Conservation (phyloP, 495 filamentous ascomycete species). For the Amorphotheca resinae region DNA sequence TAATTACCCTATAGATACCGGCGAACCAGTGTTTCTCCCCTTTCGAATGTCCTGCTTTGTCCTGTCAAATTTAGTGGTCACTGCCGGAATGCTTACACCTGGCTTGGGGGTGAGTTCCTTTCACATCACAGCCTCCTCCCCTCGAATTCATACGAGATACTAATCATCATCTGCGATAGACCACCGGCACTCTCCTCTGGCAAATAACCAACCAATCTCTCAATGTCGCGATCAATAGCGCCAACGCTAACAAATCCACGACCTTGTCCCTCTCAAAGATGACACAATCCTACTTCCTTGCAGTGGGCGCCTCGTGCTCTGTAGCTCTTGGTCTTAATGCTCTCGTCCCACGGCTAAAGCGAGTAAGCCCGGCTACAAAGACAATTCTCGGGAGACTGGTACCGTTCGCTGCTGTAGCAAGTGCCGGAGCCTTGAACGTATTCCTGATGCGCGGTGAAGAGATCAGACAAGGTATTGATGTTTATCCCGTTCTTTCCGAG, state of each 20-base stretch:
- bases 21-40: conserved; percentile 79
- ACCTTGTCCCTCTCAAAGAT: conserved; percentile 70
- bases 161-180: too few species aligned
- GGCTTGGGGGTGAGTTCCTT: conserved; percentile 45
- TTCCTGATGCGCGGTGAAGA: conserved; percentile 97
- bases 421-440: conserved; percentile 82
- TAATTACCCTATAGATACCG: conserved; percentile 53
- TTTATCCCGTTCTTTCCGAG: conserved; percentile 64
- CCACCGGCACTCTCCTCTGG: conserved; percentile 81
- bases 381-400: conserved; percentile 71
- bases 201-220: conserved; percentile 95
- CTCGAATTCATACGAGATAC: too few species aligned
- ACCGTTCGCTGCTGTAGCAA: conserved; percentile 89
- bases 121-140: background rate
- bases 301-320: conserved; percentile 82
- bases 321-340: conserved; percentile 89
- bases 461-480: conserved; percentile 84
- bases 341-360: conserved; percentile 72
- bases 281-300: conserved; percentile 78
- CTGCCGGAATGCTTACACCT: conserved; percentile 95
- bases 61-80: conserved; percentile 86
- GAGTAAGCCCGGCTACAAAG: conserved; percentile 57
- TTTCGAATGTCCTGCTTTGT: conserved; percentile 97
- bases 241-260: conserved; percentile 94
- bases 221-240: conserved; percentile 93